Percentiles rank a stretch among this genome's conserved stretches.
Conservation (phyloP, 78 protist genomes). For the Dictyostelium brefeldianum region DNA sequence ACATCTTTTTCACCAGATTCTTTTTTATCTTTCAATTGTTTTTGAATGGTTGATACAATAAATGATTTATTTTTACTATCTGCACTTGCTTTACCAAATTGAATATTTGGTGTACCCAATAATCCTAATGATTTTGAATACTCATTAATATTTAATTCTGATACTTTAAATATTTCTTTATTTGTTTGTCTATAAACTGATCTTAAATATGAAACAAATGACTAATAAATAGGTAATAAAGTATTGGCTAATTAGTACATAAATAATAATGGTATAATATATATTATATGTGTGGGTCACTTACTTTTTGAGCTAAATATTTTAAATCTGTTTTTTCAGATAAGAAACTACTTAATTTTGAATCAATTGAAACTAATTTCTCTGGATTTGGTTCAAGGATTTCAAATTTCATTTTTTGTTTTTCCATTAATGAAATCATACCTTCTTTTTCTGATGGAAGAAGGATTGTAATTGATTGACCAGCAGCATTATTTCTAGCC, state of each 20-base stretch:
- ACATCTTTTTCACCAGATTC: conserved; percentile 19
- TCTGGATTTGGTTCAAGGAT: conserved; percentile 42
- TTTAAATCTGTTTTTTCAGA: conserved; percentile 64
- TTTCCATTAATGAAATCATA: conserved; percentile 41
- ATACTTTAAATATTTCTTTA: conserved; percentile 56
- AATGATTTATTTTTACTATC: conserved; percentile 38
- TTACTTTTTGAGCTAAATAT: conserved; percentile 73
- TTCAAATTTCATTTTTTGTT: conserved; percentile 49
- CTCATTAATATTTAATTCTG: conserved; percentile 16
- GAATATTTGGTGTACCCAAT: conserved; percentile 58
- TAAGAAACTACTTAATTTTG: conserved; percentile 15
- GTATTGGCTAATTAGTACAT: not conserved
- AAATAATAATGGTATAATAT: too few species aligned
- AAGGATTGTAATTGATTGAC: conserved; percentile 59
- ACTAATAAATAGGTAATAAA: not conserved
- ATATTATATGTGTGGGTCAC: too few species aligned
- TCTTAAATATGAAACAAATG: conserved; percentile 72
- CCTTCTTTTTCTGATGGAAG: conserved; percentile 63
- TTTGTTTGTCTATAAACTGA: conserved; percentile 54
- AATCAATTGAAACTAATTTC: conserved; percentile 20
- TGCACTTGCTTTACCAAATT: conserved; percentile 43
- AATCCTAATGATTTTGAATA: conserved; percentile 66
- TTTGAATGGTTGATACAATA: conserved; percentile 10
- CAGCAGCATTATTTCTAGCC: conserved; percentile 88
- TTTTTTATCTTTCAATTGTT: conserved; percentile 33